Conservation (phyloP, 345 rosid genomes). For the Abelmoschus esculentus region DNA sequence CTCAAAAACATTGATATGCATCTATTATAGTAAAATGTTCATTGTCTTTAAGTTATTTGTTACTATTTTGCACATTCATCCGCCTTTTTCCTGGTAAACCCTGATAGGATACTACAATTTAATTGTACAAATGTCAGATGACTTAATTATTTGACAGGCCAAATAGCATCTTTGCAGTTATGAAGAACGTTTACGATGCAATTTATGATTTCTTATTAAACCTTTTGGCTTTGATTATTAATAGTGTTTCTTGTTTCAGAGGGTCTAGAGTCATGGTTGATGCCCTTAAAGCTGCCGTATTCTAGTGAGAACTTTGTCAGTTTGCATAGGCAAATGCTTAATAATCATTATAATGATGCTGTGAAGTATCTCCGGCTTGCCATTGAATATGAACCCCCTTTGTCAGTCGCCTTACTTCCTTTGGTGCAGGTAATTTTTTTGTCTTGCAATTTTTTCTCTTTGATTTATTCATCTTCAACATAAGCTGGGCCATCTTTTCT, state of each 20-base stretch:
- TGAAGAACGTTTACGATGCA: background rate
- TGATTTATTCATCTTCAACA: background rate
- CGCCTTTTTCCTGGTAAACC: background rate
- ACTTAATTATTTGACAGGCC: background rate
- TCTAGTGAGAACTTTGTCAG: conserved; percentile 27
- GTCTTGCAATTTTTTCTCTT: background rate
- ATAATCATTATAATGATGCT: conserved; percentile 50
- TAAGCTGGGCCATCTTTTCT: background rate
- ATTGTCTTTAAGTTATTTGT: background rate
- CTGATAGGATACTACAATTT: background rate
- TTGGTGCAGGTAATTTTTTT: conserved; percentile 52
- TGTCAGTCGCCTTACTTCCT: conserved; percentile 60
- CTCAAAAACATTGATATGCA: background rate
- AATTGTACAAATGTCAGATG: background rate
- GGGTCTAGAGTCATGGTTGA: conserved; percentile 62
- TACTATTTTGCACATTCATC: background rate
- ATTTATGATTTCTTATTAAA: background rate
- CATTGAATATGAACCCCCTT: conserved; percentile 29
- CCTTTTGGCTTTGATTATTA: background rate
- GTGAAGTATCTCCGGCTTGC: conserved; percentile 49
- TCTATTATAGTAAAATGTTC: background rate
- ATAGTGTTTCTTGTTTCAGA: conserved; percentile 21
- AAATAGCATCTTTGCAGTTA: background rate
- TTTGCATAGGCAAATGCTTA: conserved; percentile 25
- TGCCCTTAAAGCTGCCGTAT: conserved; percentile 52